A percentile compares a stretch with the other conserved stretches of the same genome.
These are phyloP conservation scores for Mikania micrantha DNA, from an alignment of 129 eudicot genomes.

Conservation along the genomic window DNA sequence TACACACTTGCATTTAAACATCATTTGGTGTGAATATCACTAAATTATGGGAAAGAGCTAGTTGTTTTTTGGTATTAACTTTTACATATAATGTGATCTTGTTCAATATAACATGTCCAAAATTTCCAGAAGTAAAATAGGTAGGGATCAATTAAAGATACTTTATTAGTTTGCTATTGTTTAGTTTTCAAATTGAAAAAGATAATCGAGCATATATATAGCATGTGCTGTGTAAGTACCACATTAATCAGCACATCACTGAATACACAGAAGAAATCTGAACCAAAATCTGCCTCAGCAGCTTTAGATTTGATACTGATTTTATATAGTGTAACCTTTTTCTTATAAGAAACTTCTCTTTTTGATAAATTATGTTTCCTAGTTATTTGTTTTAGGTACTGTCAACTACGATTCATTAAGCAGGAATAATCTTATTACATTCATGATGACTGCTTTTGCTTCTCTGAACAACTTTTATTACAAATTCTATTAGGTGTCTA, in stretches of 20 bases:
- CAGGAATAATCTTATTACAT: background rate
- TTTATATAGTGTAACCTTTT: background rate
- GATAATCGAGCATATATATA: background rate
- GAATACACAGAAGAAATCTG: background rate
- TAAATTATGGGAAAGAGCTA: background rate
- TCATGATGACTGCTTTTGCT: background rate
- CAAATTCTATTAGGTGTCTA: slow-evolving; percentile 22
- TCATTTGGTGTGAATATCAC: background rate
- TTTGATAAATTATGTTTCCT: background rate
- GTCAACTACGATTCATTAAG: background rate
- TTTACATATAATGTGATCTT: background rate
- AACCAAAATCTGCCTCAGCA: background rate
- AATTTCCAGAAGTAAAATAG: background rate
- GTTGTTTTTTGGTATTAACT: background rate
- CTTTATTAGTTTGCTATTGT: background rate
- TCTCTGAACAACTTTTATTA: background rate
- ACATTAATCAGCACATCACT: background rate
- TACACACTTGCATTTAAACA: background rate
- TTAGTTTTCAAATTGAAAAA: background rate
- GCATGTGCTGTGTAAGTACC: background rate
- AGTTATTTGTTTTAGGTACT: background rate
- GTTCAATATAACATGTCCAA: background rate
- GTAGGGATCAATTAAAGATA: background rate
- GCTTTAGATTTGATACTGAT: background rate
- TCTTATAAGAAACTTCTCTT: background rate